These are phyloP conservation scores for Harrya chromipes DNA, from an alignment of 768 basidiomycete species.

Conservation along the genomic window DNA sequence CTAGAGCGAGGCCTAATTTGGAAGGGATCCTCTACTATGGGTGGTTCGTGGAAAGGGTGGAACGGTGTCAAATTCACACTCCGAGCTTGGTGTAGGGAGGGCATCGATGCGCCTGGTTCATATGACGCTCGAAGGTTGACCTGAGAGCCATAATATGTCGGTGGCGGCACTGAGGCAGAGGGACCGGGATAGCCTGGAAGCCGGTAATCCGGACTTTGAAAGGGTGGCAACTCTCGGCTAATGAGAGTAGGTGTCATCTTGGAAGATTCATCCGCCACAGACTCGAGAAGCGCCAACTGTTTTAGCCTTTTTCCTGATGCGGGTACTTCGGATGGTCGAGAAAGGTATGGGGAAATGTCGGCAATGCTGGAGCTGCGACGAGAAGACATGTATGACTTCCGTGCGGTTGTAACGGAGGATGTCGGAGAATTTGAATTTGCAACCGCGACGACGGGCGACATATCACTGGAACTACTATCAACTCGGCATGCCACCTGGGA, in stretches of 20 bases:
- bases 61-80: conserved; percentile 1
- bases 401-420: conserved; percentile 11
- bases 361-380: conserved; percentile 48
- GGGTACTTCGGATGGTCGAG: conserved; percentile 50
- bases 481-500: conserved; percentile 1
- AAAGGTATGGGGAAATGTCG: conserved; percentile 69
- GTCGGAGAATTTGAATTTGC: conserved; percentile 7
- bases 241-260: conserved; percentile 48
- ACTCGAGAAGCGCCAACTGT: conserved; percentile 68
- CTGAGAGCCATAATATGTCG: conserved; percentile 15
- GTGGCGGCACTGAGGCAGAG: conserved; percentile 30
- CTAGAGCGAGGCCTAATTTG: conserved; percentile 49
- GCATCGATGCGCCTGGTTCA: conserved; percentile 27
- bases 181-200: conserved; percentile 12
- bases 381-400: conserved; percentile 24
- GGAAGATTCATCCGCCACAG: conserved; percentile 71
- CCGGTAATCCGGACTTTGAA: conserved; percentile 1
- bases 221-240: conserved; percentile 23
- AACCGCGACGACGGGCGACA: conserved; percentile 6
- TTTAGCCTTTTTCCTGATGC: conserved; percentile 61
- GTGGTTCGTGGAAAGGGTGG: conserved; percentile 6
- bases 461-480: conserved; percentile 2
- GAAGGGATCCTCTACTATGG: conserved; percentile 30
- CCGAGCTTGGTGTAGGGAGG: conserved; percentile 7
- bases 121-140: conserved; percentile 32